Conservation (phyloP, 768 basidiomycete genomes). For the Grammothele lineata region DNA sequence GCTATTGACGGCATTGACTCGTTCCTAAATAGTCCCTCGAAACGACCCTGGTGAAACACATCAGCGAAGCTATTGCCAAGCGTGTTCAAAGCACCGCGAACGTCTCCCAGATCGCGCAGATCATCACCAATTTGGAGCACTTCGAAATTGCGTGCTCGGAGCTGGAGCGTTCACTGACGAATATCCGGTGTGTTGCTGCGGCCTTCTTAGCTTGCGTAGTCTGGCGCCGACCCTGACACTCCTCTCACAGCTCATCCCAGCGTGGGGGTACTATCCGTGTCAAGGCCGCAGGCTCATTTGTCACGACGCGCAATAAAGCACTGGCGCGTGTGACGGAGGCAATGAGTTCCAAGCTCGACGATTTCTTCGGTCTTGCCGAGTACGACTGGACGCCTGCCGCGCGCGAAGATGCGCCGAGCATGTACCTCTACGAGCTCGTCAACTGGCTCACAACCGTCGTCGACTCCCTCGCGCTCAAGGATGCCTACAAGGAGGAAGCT, state of each 20-base stretch:
- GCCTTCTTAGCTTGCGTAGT: too few species aligned
- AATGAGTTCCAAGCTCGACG: conserved; percentile 89
- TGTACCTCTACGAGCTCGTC: conserved; percentile 91
- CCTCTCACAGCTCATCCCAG: conserved; percentile 66
- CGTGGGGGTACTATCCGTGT: conserved; percentile 79
- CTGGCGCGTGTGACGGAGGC: conserved; percentile 73
- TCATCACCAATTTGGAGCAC: conserved; percentile 89
- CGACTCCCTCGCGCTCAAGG: conserved; percentile 81
- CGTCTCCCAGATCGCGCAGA: conserved; percentile 88
- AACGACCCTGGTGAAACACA: conserved; percentile 67
- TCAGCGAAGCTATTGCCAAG: conserved; percentile 71
- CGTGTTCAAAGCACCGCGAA: conserved; percentile 73
- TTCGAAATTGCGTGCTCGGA: conserved; percentile 83
- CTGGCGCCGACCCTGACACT: too few species aligned
- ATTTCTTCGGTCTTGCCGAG: conserved; percentile 93
- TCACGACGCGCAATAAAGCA: conserved; percentile 62
- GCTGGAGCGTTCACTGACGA: conserved; percentile 79
- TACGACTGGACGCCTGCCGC: conserved; percentile 86
- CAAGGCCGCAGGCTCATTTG: conserved; percentile 59
- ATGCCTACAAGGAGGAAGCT: conserved; percentile 82
- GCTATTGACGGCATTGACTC: background rate
- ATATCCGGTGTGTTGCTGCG: conserved; percentile 68
- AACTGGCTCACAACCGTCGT: conserved; percentile 97
- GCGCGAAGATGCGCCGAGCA: conserved; percentile 77
- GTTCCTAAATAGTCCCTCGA: conserved; percentile 67